Evolutionary conservation across 768 basidiomycete genomes (phyloP), one percentile per base, ranked within the genome.

Genomic region (Leccinellum luteum): DNA sequence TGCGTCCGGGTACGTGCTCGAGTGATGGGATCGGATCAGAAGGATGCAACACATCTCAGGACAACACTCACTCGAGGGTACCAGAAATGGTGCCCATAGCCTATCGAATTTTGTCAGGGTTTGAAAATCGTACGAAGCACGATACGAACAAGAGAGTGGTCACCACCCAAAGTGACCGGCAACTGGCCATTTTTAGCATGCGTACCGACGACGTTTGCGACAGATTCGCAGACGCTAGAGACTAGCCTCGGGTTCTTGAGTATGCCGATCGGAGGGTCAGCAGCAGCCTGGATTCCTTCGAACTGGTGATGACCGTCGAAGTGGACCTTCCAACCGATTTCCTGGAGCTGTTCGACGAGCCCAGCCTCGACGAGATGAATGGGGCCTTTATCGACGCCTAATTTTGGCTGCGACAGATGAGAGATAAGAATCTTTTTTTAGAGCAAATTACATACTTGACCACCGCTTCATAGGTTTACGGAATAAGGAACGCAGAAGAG

Each of bases 71-170:
- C 90, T 79, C 82, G 32, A 95, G 75, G 6, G 92, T 94, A 27
- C 96, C 97, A 3, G 87, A 87, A 56, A 98, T 92, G 21, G 97
- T 98, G 12, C 94, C 97, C 89, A 98, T 89, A 0, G 94, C 87
- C 83, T 85, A 63, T 2, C 52, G 32, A 48, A 47, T 9, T 1
- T 28, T 6, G 27, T 62, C 14, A 51, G 43, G 28, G n/a, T 52
- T 23, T 34, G 59, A 19, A 53, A 31, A 52, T 28, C 21, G 21
- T 54, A 50, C 19, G 58, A 52, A 49, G 50, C 31, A 50, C 9
- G 48, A 32, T 45, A 78, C 85, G 54, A 58, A 90, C 92, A 71
- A 98, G 76, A 56, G 93, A 95, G 74, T 99, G 97, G 69, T 99
- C 97, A 13, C 97, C 97, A 12, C 97, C 97, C 7, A 98, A 78